phyloP scores from a whole-genome alignment of 2,329 filamentous ascomycete genomes.

The Fusarium sororula region DNA sequence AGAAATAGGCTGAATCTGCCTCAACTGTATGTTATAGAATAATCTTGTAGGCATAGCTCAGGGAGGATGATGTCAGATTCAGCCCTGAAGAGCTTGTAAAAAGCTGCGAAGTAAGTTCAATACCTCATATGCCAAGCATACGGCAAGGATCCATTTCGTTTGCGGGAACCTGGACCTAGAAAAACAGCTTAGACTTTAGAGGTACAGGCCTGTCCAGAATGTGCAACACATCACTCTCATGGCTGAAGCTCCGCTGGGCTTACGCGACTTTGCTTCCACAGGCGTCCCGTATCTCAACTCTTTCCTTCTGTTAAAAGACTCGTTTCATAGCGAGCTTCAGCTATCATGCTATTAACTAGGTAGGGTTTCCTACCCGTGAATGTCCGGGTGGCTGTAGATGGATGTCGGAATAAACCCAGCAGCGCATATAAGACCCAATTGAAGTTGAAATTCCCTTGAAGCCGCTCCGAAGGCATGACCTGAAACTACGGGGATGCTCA shows the following conservation, averaged over 20 bases:
- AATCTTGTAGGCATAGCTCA: not conserved
- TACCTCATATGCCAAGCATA: slow-evolving; percentile 23
- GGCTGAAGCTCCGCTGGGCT: slow-evolving; percentile 12
- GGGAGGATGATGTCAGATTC: not conserved
- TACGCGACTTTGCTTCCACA: not conserved
- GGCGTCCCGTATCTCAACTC: not conserved
- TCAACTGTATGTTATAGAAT: not conserved
- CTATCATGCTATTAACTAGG: not conserved
- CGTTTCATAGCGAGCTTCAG: not conserved
- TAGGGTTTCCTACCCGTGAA: slow-evolving; percentile 1
- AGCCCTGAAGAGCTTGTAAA: not conserved
- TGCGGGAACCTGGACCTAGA: slow-evolving; percentile 1
- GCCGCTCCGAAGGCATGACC: slow-evolving; percentile 9
- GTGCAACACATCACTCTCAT: slow-evolving; percentile 18
- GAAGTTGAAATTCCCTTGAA: not conserved
- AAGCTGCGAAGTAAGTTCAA: slow-evolving; percentile 30
- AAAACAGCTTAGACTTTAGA: not conserved
- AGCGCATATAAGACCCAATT: not conserved
- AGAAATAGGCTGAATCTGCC: not conserved
- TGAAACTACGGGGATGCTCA: slow-evolving; percentile 14
- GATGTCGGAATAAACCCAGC: not conserved
- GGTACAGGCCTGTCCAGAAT: not conserved
- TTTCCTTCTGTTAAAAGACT: not conserved
- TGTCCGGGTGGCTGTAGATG: slow-evolving; percentile 12
- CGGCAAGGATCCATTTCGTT: slow-evolving; percentile 18